Conservation (phyloP, 257 asterid species). For the Nicotiana knightiana region DNA sequence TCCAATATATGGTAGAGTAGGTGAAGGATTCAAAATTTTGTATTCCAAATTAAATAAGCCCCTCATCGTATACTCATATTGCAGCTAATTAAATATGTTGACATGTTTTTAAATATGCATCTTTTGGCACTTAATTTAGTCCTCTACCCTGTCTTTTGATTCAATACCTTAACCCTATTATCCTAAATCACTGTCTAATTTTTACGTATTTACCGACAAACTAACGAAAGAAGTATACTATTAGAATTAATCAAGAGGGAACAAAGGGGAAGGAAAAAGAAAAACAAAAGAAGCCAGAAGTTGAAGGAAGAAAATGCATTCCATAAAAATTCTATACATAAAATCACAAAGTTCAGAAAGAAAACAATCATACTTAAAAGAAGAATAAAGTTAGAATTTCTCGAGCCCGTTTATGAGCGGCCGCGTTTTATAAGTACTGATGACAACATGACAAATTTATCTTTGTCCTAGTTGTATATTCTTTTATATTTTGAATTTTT, state of each 20-base stretch:
- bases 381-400: neutral
- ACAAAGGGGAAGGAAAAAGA: neutral
- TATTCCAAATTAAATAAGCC: neutral
- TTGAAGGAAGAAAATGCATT: neutral
- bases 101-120: neutral
- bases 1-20: neutral
- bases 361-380: neutral
- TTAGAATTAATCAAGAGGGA: neutral
- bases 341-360: too few species aligned
- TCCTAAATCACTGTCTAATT: neutral
- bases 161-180: neutral
- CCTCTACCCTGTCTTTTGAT: neutral
- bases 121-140: neutral
- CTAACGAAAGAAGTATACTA: neutral
- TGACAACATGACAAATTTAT: neutral
- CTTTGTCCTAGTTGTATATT: neutral
- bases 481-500: neutral
- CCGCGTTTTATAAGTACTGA: neutral
- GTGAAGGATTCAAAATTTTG: neutral
- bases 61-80: neutral
- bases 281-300: too few species aligned
- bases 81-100: neutral
- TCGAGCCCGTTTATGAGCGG: neutral
- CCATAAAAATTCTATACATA: too few species aligned
- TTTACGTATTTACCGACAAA: neutral